Conservation (phyloP, 352 stramenopile species). For the Poterioochromonas sp. region DNA sequence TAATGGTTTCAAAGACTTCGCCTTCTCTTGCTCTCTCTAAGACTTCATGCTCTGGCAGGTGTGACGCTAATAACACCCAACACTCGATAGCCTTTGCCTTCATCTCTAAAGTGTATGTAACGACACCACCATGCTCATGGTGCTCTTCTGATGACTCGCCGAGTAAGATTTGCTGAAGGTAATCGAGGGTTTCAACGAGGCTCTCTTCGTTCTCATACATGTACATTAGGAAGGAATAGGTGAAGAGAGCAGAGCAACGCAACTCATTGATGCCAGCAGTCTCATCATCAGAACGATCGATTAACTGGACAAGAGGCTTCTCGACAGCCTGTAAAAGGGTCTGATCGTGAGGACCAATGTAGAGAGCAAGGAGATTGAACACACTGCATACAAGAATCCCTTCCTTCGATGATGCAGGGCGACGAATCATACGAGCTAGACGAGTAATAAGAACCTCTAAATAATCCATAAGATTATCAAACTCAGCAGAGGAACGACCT, state of each 20-base stretch:
- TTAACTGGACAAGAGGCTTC: not conserved
- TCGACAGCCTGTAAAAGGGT: not conserved
- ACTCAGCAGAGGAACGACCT: not conserved
- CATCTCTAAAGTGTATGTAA: not conserved
- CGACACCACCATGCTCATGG: not conserved
- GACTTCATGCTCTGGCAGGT: not conserved
- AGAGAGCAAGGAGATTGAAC: not conserved
- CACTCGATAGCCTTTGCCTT: not conserved
- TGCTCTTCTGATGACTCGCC: too few species aligned
- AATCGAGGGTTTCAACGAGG: not conserved
- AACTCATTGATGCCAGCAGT: too few species aligned
- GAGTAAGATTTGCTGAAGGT: not conserved
- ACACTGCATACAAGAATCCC: not conserved
- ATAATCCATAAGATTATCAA: not conserved
- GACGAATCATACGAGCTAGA: constrained; percentile 6
- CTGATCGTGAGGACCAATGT: not conserved
- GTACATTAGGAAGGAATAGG: not conserved
- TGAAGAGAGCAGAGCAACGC: not conserved
- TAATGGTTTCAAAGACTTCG: not conserved
- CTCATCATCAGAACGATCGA: not conserved
- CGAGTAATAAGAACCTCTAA: not conserved
- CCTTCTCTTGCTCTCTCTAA: not conserved
- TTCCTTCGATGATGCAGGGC: constrained; percentile 4
- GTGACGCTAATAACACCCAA: not conserved
- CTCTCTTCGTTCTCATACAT: not conserved